Evolutionary conservation across 139 green algal genomes (phyloP).

Genomic region (Asterochloris sp.): DNA sequence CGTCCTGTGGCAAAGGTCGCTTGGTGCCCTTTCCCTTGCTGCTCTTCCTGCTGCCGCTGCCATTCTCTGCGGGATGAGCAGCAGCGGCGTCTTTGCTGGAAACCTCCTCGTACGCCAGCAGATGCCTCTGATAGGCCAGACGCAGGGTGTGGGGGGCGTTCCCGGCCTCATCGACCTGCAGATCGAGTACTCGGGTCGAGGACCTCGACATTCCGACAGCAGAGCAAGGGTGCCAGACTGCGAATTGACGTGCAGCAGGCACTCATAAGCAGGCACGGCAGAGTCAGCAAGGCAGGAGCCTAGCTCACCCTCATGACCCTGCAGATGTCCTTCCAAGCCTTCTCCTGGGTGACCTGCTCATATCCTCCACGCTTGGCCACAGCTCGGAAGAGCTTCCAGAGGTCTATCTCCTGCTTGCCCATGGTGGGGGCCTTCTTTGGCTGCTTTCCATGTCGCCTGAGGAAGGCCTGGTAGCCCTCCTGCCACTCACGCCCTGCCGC

Average conservation of each 20-base stretch:
- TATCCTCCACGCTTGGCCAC: conserved; percentile 72
- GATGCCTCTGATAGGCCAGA: conserved; percentile 72
- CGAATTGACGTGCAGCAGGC: no score
- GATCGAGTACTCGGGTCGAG: not conserved
- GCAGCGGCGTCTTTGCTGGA: conserved; percentile 7
- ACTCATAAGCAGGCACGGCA: not conserved
- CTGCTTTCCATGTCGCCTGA: conserved; percentile 37
- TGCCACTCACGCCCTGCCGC: conserved; percentile 41
- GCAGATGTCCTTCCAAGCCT: conserved; percentile 73
- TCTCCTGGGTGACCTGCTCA: conserved; percentile 54
- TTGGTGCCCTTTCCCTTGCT: not conserved
- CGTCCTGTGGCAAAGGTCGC: conserved; percentile 11
- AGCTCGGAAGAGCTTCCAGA: conserved; percentile 56
- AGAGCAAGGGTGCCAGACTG: no score
- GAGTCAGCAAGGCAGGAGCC: not conserved
- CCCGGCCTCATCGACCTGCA: conserved; percentile 48
- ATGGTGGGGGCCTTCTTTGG: conserved; percentile 55
- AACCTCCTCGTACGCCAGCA: conserved; percentile 70
- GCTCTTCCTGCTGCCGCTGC: no score
- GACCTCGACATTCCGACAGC: not conserved
- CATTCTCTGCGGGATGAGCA: not conserved
- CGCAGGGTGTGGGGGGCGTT: conserved; percentile 65
- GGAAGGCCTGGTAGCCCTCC: conserved; percentile 53
- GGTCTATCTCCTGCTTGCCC: conserved; percentile 65
- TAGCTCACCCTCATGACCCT: conserved; percentile 54